Conservation (phyloP, 345 rosid genomes). For the Eucalyptus erythrocorys region DNA sequence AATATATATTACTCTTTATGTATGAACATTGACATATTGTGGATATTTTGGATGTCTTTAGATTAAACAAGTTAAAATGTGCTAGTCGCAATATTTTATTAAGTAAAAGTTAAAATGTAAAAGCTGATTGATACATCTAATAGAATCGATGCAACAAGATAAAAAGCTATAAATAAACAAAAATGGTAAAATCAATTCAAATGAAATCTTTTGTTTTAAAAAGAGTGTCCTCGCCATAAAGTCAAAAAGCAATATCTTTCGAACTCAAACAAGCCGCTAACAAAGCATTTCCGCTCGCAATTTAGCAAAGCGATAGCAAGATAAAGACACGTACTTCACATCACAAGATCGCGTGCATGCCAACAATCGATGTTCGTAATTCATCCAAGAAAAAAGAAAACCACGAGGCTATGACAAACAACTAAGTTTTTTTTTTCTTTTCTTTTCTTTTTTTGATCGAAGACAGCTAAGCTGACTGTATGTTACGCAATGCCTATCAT, state of each 20-base stretch:
- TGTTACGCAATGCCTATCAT: background rate
- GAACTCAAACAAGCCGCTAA: background rate
- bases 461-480: background rate
- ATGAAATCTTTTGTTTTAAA: background rate
- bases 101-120: background rate
- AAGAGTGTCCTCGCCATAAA: background rate
- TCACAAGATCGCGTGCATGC: background rate
- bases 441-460: too few relatives aligned
- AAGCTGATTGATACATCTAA: background rate
- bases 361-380: background rate
- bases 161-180: background rate
- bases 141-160: background rate
- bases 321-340: background rate
- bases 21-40: background rate
- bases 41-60: rapidly evolving
- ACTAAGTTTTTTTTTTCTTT: background rate
- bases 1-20: rapidly evolving
- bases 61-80: background rate
- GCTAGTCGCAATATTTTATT: rapidly evolving
- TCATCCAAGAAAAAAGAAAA: background rate
- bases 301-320: background rate
- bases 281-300: background rate
- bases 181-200: background rate
- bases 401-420: rapidly evolving
- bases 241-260: background rate